Conservation (phyloP, 2,329 filamentous ascomycete species). For the Exophiala calicioides region DNA sequence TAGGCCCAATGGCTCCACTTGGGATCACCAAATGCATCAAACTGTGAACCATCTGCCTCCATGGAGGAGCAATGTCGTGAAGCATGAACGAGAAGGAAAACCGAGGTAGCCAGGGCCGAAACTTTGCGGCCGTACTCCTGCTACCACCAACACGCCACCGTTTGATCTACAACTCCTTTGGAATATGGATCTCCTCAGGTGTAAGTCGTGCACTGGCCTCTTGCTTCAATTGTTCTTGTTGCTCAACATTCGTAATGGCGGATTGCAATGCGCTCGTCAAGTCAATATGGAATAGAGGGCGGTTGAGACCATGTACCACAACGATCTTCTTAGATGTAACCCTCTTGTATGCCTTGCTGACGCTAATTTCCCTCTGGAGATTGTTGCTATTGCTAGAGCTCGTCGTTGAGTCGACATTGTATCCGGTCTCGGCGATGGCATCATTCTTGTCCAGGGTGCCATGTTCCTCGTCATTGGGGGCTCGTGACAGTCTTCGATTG, state of each 20-base stretch:
- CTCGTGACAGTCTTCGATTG: slow-evolving; percentile 44
- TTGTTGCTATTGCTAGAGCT: slow-evolving; percentile 39
- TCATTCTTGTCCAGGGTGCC: slow-evolving; percentile 31
- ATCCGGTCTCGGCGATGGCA: slow-evolving; percentile 1
- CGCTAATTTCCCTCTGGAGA: slow-evolving; percentile 48
- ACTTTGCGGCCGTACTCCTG: too few species aligned
- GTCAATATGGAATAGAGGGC: slow-evolving; percentile 92
- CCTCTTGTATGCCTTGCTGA: slow-evolving; percentile 49
- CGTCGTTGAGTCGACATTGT: slow-evolving; percentile 31
- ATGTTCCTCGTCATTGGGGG: slow-evolving; percentile 34
- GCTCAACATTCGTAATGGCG: slow-evolving; percentile 75
- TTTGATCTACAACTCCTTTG: neutral
- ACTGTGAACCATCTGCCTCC: too few species aligned
- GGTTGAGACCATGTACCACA: slow-evolving; percentile 80
- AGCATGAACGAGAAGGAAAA: too few species aligned
- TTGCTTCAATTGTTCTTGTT: slow-evolving; percentile 13
- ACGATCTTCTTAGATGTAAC: slow-evolving; percentile 48
- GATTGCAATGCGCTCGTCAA: slow-evolving; percentile 85
- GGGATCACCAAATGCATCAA: too few species aligned
- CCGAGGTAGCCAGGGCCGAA: too few species aligned
- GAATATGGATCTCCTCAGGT: too few species aligned
- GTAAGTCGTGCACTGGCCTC: too few species aligned
- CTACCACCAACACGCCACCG: too few species aligned
- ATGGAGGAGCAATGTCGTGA: too few species aligned
- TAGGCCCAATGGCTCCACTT: too few species aligned